Evolutionary conservation across 345 rosid species (phyloP).

Genomic region (Populus nigra): DNA sequence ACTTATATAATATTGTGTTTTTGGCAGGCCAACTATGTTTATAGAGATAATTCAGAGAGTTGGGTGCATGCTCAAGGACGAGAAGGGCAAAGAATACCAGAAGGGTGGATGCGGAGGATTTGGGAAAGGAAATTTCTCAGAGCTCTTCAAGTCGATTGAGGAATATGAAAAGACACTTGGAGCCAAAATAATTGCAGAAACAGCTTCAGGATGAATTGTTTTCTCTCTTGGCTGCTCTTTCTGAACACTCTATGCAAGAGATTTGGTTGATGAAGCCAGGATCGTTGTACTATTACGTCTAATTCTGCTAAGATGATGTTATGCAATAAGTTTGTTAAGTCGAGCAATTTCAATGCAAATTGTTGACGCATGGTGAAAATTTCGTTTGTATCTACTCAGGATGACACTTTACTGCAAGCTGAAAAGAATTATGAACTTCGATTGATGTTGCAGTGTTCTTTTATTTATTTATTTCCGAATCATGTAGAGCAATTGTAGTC

Average conservation of each 20-base stretch:
- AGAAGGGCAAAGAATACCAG: conserved; percentile 65
- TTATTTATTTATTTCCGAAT: not conserved
- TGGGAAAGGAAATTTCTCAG: conserved; percentile 92
- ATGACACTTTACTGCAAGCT: not conserved
- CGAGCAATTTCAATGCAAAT: not conserved
- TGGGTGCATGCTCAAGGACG: conserved; percentile 75
- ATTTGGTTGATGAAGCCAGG: no score
- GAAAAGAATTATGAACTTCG: not conserved
- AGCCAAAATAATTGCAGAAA: conserved; percentile 38
- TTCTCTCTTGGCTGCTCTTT: not conserved
- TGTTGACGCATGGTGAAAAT: not conserved
- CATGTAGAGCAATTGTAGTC: not conserved
- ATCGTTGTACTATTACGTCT: no score
- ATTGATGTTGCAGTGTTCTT: not conserved
- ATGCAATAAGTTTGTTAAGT: not conserved
- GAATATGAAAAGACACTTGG: conserved; percentile 88
- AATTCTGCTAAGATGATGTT: no score
- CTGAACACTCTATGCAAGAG: not conserved
- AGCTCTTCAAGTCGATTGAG: conserved; percentile 90
- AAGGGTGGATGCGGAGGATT: conserved; percentile 96
- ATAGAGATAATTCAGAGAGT: conserved; percentile 89
- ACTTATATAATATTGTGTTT: not conserved
- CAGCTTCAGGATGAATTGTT: conserved; percentile 25
- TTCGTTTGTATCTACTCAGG: no score
- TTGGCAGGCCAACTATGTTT: conserved; percentile 83